Evolutionary conservation across 305 asterid species (phyloP).

Genomic region (Fraxinus ornus): DNA sequence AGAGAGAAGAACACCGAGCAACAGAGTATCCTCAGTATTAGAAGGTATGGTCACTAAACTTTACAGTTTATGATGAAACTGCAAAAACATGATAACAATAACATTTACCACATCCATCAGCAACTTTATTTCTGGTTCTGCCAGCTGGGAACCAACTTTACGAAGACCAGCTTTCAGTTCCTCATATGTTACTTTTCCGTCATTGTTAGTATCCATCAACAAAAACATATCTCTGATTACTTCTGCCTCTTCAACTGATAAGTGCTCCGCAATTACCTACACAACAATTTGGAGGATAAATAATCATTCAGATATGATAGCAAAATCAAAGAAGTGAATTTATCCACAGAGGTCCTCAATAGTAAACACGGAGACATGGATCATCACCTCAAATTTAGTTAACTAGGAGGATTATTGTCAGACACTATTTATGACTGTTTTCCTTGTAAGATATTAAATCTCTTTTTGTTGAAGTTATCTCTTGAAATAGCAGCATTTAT

Average conservation of each 20-base stretch:
- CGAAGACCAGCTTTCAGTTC: slow-evolving; percentile 85
- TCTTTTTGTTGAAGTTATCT: not conserved
- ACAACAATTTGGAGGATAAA: slow-evolving; percentile 21
- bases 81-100: not conserved
- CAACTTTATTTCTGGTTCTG: slow-evolving; percentile 90
- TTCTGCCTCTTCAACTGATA: slow-evolving; percentile 87
- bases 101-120: slow-evolving; percentile 92
- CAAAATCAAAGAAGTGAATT: not conserved
- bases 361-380: not conserved
- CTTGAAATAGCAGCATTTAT: not conserved
- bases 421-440: not conserved
- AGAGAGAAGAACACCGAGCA: not conserved
- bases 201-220: slow-evolving; percentile 84
- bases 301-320: not conserved
- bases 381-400: not conserved
- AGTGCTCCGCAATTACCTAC: slow-evolving; percentile 94
- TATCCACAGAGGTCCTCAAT: not conserved
- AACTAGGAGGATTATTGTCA: not conserved
- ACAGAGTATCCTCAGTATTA: not conserved
- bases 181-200: slow-evolving; percentile 84
- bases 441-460: not conserved
- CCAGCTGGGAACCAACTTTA: slow-evolving; percentile 94
- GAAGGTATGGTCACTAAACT: not conserved
- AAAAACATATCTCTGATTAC: slow-evolving; percentile 92
- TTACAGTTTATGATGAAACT: not conserved